These are phyloP conservation scores for Heimioporus sp. DNA, from an alignment of 768 basidiomycete genomes.

Conservation along the genomic window DNA sequence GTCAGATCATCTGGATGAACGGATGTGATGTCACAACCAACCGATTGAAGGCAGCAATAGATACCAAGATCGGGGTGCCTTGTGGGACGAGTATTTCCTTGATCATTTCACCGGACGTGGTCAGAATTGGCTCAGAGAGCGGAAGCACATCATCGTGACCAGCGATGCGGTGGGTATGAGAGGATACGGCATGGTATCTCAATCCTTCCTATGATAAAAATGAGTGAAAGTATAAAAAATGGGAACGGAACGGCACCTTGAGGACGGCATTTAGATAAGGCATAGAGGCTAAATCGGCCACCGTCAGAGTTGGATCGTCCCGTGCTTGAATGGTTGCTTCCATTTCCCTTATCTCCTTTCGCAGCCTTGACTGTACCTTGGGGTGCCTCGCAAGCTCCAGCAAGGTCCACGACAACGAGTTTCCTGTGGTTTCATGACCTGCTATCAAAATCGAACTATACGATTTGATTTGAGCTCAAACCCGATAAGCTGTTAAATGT, in stretches of 20 bases:
- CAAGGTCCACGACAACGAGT: constrained; percentile 54
- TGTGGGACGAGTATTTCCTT: constrained; percentile 46
- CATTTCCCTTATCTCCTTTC: constrained; percentile 29
- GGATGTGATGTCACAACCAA: constrained; percentile 12
- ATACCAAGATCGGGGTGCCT: constrained; percentile 47
- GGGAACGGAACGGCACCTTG: constrained; percentile 18
- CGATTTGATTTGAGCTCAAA: not conserved
- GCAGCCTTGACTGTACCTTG: constrained; percentile 55
- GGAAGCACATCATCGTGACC: constrained; percentile 57
- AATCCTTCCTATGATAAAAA: constrained; percentile 40
- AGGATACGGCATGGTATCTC: constrained; percentile 45
- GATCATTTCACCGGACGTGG: constrained; percentile 41
- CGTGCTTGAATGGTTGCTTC: not conserved
- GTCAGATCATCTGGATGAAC: too few relatives aligned
- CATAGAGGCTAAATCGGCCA: constrained; percentile 49
- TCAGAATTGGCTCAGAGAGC: constrained; percentile 49
- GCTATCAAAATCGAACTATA: constrained; percentile 45
- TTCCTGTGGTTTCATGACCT: constrained; percentile 61
- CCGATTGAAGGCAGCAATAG: constrained; percentile 59
- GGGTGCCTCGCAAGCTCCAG: constrained; percentile 58
- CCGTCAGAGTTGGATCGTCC: not conserved
- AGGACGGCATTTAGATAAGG: constrained; percentile 40
- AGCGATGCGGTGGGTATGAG: constrained; percentile 49
- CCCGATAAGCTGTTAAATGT: too few relatives aligned
- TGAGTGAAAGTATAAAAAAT: not conserved